Evolutionary conservation across 768 basidiomycete species (phyloP).

Genomic region (Rossbeevera mucosa): DNA sequence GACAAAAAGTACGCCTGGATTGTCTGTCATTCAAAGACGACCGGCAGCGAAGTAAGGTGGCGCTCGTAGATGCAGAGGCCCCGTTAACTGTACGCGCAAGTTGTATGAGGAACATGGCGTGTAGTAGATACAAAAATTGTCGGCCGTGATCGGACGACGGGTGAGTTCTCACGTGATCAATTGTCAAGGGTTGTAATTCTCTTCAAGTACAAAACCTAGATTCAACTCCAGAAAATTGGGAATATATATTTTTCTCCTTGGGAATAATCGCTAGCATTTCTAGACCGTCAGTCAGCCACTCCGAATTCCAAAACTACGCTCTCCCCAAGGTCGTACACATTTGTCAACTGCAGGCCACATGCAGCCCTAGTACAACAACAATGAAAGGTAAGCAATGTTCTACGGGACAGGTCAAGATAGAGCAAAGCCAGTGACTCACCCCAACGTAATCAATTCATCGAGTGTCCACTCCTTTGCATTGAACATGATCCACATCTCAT

Average conservation of each 20-base stretch:
- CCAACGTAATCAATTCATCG: conserved; percentile 36
- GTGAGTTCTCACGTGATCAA: neutral
- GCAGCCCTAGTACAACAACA: conserved; percentile 8
- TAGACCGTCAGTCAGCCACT: neutral
- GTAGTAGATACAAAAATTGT: neutral
- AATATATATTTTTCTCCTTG: no score
- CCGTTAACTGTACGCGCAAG: conserved; percentile 12
- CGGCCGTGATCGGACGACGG: neutral
- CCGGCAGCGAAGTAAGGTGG: neutral
- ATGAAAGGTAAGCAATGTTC: neutral
- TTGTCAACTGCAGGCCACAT: conserved; percentile 20
- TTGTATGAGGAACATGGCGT: conserved; percentile 4
- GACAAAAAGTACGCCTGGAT: conserved; percentile 13
- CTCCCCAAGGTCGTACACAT: conserved; percentile 11
- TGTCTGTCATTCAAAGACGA: neutral
- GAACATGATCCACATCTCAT: conserved; percentile 38
- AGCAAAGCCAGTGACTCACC: conserved; percentile 8
- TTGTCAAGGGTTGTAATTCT: no score
- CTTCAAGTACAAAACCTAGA: no score
- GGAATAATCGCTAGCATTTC: neutral
- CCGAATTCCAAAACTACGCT: conserved; percentile 2
- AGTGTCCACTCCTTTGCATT: conserved; percentile 43
- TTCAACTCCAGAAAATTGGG: neutral
- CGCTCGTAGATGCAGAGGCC: neutral
- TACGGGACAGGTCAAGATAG: neutral